These are phyloP conservation scores for Kuraishia molischiana DNA, from an alignment of 805 yeast species.

Conservation along the genomic window DNA sequence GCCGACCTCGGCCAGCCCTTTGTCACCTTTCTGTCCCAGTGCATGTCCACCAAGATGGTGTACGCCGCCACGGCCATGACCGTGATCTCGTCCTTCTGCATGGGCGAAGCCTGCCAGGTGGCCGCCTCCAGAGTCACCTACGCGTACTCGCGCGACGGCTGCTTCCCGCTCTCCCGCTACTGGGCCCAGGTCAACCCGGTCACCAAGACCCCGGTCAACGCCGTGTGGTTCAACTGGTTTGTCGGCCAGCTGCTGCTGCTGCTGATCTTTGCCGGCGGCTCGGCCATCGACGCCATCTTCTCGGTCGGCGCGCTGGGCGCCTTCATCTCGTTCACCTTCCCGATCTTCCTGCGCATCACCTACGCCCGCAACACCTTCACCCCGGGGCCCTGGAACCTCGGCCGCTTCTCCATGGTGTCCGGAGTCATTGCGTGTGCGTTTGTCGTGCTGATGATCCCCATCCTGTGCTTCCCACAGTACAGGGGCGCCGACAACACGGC, in stretches of 20 bases:
- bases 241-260: constrained; percentile 46
- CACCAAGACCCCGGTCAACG: constrained; percentile 56
- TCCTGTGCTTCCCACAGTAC: constrained; percentile 47
- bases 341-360: constrained; percentile 48
- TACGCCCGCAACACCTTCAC: constrained; percentile 40
- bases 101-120: constrained; percentile 52
- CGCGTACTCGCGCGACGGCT: constrained; percentile 60
- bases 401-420: constrained; percentile 35
- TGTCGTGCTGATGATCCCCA: constrained; percentile 46
- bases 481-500: constrained; percentile 26
- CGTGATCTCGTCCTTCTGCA: constrained; percentile 31
- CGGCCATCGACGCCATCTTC: constrained; percentile 61
- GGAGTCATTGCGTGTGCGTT: constrained; percentile 40
- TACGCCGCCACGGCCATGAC: constrained; percentile 33
- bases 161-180: constrained; percentile 45
- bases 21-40: constrained; percentile 42
- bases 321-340: constrained; percentile 57
- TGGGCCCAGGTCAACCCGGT: constrained; percentile 39
- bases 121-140: constrained; percentile 60
- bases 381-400: constrained; percentile 64
- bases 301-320: constrained; percentile 67
- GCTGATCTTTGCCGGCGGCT: constrained; percentile 53
- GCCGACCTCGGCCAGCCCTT: constrained; percentile 53
- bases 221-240: constrained; percentile 48
- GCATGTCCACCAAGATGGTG: constrained; percentile 30